These are phyloP conservation scores for Vaccinium darrowii DNA, from an alignment of 148 eudicot species.

Conservation along the genomic window DNA sequence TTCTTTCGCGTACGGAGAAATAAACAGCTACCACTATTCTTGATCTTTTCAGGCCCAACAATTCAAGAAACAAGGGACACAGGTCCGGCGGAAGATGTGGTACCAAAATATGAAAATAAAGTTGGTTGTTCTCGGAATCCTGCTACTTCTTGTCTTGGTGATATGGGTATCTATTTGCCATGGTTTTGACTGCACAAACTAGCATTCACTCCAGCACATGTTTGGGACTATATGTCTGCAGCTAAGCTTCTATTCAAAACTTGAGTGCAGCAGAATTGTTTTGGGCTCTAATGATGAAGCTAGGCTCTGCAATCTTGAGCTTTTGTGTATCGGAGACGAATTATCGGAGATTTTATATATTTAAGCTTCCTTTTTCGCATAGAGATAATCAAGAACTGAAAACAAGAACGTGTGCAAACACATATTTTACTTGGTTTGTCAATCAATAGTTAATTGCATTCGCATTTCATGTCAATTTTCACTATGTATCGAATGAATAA, in stretches of 20 bases:
- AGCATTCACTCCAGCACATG: constrained; percentile 14
- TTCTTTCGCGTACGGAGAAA: background rate
- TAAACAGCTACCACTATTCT: background rate
- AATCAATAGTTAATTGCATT: too few species aligned
- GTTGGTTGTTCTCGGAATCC: constrained; percentile 48
- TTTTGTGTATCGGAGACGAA: too few species aligned
- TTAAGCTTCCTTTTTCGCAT: background rate
- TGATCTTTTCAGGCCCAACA: constrained; percentile 33
- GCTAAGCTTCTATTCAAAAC: background rate
- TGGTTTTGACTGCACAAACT: constrained; percentile 65
- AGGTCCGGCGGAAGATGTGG: constrained; percentile 67
- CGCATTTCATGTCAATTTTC: too few species aligned
- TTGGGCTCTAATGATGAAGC: background rate
- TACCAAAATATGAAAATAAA: constrained; percentile 60
- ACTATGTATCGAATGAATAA: too few species aligned
- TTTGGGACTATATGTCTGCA: background rate
- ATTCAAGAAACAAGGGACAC: constrained; percentile 35
- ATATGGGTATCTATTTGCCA: constrained; percentile 65
- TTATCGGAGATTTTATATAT: background rate
- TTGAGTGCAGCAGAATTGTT: constrained; percentile 2
- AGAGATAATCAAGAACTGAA: too few species aligned
- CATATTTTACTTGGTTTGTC: too few species aligned
- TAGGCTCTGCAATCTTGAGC: too few species aligned
- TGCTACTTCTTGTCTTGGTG: constrained; percentile 45
- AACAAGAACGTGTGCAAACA: too few species aligned